phyloP scores from a whole-genome alignment of 164 flowering plant genomes.

The Dillenia suffruticosa region DNA sequence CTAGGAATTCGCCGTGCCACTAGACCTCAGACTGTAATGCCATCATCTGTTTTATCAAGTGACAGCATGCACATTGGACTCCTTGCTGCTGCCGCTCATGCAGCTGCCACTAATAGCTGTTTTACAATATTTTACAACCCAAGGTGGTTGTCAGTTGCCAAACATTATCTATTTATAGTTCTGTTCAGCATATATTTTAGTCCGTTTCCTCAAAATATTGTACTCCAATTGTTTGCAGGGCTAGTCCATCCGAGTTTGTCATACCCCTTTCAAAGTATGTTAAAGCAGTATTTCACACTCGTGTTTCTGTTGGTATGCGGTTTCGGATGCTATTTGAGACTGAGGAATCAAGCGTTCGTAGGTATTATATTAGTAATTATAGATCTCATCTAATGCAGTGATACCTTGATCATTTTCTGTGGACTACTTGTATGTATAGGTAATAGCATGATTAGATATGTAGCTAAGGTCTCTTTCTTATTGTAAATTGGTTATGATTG shows the following conservation, averaged over 20 bases:
- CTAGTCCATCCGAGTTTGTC: slow-evolving; percentile 89
- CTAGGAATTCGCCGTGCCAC: slow-evolving; percentile 84
- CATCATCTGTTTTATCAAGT: slow-evolving; percentile 88
- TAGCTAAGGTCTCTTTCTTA: no score
- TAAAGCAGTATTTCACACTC: slow-evolving; percentile 82
- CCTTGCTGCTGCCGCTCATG: slow-evolving; percentile 95
- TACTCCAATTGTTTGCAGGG: slow-evolving; percentile 36
- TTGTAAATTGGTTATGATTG: no score
- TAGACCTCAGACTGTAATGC: slow-evolving; percentile 88
- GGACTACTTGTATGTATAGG: no score
- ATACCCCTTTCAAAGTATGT: slow-evolving; percentile 73
- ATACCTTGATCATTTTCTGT: no score
- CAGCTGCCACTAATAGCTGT: slow-evolving; percentile 85
- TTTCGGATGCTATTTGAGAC: slow-evolving; percentile 92
- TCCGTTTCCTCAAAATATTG: background rate
- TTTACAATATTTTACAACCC: slow-evolving; percentile 84
- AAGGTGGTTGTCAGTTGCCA: slow-evolving; percentile 30
- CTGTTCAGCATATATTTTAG: slow-evolving; percentile 3
- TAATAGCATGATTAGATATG: no score
- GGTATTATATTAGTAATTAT: slow-evolving; percentile 34
- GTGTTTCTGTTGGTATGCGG: slow-evolving; percentile 91
- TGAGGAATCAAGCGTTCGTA: slow-evolving; percentile 87
- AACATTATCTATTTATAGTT: background rate
- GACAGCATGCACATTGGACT: slow-evolving; percentile 95
- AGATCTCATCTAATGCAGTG: no score